Evolutionary conservation across 2,329 filamentous ascomycete genomes (phyloP), one percentile per base, ranked within the genome.

Genomic region (Fusarium metavorans): DNA sequence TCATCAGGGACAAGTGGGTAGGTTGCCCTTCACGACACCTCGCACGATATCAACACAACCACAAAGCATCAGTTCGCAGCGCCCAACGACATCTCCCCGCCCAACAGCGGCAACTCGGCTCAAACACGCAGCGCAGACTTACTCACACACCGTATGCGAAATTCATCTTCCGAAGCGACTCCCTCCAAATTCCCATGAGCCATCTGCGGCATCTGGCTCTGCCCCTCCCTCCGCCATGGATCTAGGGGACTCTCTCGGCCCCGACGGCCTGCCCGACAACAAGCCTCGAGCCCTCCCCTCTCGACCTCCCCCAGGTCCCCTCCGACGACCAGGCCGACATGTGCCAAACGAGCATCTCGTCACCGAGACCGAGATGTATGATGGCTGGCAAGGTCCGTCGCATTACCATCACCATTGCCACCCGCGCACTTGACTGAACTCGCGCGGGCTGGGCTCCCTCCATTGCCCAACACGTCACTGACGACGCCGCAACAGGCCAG

Each of bases 301-400:
- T 76, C n/a, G 97, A 99, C 84, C 90, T 99, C 39, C 97, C 97
- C 97, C 13, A 97, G 90, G 76, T 98, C 95, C 14, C 90, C 99
- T n/a, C n/a, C 65, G 93, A 99, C 83, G 97, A 99, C 85, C 85
- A 91, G 97, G 70, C 90, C 90, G 92, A 77, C 88, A 88, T 79
- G 89, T 93, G 37, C 89, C 92, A 5, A 87, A 86, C 56, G 91
- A 92, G 68, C 78, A 81, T 72, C 89, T 92, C 73, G 89, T 93
- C 66, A 88, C 88, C 43, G 97, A 98, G 87, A 98, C 95, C 45
- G 97, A 98, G 87, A 95, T 98, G 86, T 99, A 98, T 83, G 97
- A 99, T 89, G 97, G 95, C 77, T 99, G 97, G 97, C 95, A 98
- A 92, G 96, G 96, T 88, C 76, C 72, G 86, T 85, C 39, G 68